Evolutionary conservation across 495 filamentous ascomycete species (phyloP).

Genomic region (Neurospora intermedia): DNA sequence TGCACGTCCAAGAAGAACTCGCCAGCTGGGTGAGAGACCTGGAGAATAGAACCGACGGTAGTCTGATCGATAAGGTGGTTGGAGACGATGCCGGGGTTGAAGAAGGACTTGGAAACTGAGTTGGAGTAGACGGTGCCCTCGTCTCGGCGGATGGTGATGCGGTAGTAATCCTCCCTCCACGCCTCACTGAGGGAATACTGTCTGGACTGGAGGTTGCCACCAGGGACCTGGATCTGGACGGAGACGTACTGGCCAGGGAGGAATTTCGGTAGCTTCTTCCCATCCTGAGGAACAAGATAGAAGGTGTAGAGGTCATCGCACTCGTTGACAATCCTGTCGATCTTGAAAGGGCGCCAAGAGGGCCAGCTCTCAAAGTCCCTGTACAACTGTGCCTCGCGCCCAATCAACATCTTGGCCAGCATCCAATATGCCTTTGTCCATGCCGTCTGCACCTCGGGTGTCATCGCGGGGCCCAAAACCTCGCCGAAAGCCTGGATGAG

Average conservation of each 20-base stretch:
- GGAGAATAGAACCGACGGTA: conserved; percentile 46
- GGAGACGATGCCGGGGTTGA: conserved; percentile 53
- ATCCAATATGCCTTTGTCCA: conserved; percentile 64
- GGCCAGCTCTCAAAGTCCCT: conserved; percentile 45
- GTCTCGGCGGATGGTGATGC: conserved; percentile 63
- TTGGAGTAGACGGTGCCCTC: conserved; percentile 35
- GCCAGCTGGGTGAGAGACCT: conserved; percentile 57
- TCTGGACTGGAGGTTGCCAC: conserved; percentile 49
- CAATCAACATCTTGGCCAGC: conserved; percentile 60
- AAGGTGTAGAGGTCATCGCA: conserved; percentile 58
- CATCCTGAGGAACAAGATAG: conserved; percentile 58
- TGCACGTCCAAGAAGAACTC: conserved; percentile 54
- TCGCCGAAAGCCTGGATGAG: conserved; percentile 55
- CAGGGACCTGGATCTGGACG: conserved; percentile 45
- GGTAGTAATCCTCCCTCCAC: conserved; percentile 48
- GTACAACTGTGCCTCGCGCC: conserved; percentile 51
- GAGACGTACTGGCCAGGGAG: conserved; percentile 62
- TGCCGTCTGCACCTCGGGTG: conserved; percentile 50
- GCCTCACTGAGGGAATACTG: conserved; percentile 65
- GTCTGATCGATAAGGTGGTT: conserved; percentile 56
- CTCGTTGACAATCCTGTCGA: conserved; percentile 52
- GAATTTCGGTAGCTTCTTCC: conserved; percentile 46
- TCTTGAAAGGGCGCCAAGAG: conserved; percentile 56
- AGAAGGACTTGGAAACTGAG: conserved; percentile 24
- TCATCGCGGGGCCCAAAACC: conserved; percentile 57